Evolutionary conservation across 2,329 filamentous ascomycete genomes (phyloP).

Genomic region (Neonectria sp.): DNA sequence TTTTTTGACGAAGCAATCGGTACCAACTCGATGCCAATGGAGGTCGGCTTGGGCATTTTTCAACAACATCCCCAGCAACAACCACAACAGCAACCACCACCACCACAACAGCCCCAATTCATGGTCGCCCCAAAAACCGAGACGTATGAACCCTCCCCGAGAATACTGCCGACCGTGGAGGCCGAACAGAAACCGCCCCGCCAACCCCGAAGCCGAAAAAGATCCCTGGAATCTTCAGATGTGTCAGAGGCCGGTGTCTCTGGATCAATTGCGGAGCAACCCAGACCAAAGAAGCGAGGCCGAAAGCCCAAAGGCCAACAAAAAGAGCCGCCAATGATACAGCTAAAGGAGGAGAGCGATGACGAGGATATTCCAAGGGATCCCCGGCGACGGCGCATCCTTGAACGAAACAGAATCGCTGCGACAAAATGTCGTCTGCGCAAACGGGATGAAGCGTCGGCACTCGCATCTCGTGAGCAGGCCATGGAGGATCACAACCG

Average conservation of each 20-base stretch:
- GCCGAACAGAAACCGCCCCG: conserved; percentile 30
- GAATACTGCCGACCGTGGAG: conserved; percentile 30
- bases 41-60: conserved; percentile 37
- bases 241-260: conserved; percentile 19
- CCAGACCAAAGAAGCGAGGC: conserved; percentile 45
- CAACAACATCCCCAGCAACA: conserved; percentile 35
- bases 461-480: conserved; percentile 48
- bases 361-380: conserved; percentile 43
- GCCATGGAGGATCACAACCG: conserved; percentile 50
- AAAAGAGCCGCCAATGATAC: conserved; percentile 29
- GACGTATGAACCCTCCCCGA: conserved; percentile 16
- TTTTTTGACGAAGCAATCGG: conserved; percentile 48
- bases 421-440: conserved; percentile 52
- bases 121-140: conserved; percentile 18
- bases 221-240: conserved; percentile 31
- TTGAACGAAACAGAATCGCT: conserved; percentile 52
- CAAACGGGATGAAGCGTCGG: conserved; percentile 50
- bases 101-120: conserved; percentile 23
- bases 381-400: conserved; percentile 44
- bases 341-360: conserved; percentile 37
- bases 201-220: conserved; percentile 27
- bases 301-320: conserved; percentile 43
- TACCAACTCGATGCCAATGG: conserved; percentile 37
- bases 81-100: too few species aligned
- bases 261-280: conserved; percentile 6